phyloP scores from a whole-genome alignment of 352 stramenopile species.

The Aphanomyces euteiches region DNA sequence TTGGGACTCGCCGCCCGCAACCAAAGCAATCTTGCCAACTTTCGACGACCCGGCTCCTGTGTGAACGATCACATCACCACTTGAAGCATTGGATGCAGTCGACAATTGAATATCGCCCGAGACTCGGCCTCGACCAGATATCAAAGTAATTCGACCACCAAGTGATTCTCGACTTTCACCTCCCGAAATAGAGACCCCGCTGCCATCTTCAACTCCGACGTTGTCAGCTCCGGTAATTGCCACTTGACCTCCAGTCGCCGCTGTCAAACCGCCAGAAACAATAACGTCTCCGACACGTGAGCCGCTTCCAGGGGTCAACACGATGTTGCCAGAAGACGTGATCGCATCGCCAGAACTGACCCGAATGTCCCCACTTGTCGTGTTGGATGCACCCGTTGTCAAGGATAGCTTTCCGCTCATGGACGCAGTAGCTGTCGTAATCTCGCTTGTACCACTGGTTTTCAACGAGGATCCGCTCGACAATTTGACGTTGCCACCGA shows the following conservation, averaged over 20 bases:
- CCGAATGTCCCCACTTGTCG: constrained; percentile 12
- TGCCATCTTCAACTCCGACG: neutral
- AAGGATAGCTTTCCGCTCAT: neutral
- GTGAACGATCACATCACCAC: constrained; percentile 3
- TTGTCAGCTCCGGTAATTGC: neutral
- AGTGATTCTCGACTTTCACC: constrained; percentile 2
- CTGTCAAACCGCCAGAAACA: constrained; percentile 17
- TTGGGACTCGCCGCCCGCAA: neutral
- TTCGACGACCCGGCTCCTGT: neutral
- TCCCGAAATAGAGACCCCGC: neutral
- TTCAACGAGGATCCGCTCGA: neutral
- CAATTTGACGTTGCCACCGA: neutral
- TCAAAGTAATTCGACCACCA: constrained; percentile 1
- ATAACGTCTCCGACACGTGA: constrained; percentile 22
- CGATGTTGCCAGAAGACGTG: constrained; percentile 32
- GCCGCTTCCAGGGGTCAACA: constrained; percentile 31
- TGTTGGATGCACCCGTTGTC: neutral
- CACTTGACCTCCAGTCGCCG: neutral
- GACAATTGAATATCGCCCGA: constrained; percentile 12
- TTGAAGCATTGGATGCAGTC: neutral
- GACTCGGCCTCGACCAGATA: neutral
- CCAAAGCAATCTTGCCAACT: constrained; percentile 13
- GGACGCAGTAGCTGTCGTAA: neutral
- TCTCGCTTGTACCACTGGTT: neutral
- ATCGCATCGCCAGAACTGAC: constrained; percentile 4